phyloP scores from a whole-genome alignment of 202 grass and related monocot genomes.

The Setaria italica region DNA sequence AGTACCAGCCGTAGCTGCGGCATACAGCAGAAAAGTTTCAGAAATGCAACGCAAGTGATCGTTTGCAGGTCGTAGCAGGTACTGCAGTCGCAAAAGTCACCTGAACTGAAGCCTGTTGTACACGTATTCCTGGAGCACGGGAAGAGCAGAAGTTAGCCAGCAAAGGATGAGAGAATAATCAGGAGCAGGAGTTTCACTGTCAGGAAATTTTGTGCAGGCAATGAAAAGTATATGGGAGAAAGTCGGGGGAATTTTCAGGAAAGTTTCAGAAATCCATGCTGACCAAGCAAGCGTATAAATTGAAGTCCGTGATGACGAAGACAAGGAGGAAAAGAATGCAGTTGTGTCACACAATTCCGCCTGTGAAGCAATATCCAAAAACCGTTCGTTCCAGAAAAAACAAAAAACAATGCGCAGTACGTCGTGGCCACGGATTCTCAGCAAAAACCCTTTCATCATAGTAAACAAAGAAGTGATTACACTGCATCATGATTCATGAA shows the following conservation, averaged over 20 bases:
- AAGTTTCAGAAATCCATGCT: background rate
- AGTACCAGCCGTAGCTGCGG: constrained; percentile 96
- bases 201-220: background rate
- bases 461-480: no score
- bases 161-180: background rate
- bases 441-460: background rate
- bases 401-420: background rate
- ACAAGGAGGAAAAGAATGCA: background rate
- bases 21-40: background rate
- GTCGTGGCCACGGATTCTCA: no score
- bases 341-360: background rate
- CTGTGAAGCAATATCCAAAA: no score
- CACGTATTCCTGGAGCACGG: constrained; percentile 70
- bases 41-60: background rate
- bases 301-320: background rate
- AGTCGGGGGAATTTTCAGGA: background rate
- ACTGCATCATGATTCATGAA: no score
- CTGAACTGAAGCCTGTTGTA: constrained; percentile 95
- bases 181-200: background rate
- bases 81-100: constrained; percentile 9
- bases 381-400: no score
- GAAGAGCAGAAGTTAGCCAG: background rate
- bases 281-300: background rate
- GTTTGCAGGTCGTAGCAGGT: background rate
- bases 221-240: background rate